These are phyloP conservation scores for Phytophthora quininea DNA, from an alignment of 352 stramenopile genomes.

Conservation along the genomic window DNA sequence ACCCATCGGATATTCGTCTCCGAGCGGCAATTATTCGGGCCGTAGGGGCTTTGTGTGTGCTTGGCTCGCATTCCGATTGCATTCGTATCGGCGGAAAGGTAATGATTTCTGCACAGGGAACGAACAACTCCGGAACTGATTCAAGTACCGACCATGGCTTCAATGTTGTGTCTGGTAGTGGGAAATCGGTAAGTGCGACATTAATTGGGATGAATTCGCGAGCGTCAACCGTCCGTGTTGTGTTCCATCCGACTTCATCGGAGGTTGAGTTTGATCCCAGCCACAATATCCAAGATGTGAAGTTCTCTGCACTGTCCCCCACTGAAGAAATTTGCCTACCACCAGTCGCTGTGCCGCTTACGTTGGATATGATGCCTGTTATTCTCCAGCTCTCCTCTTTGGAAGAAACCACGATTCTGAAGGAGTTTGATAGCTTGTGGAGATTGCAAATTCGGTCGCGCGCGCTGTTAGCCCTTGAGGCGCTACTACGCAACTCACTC, in stretches of 20 bases:
- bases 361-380: constrained; percentile 81
- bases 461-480: constrained; percentile 78
- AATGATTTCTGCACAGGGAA: constrained; percentile 58
- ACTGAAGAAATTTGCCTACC: constrained; percentile 82
- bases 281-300: constrained; percentile 87
- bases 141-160: constrained; percentile 56
- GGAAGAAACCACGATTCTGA: constrained; percentile 68
- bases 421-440: constrained; percentile 80
- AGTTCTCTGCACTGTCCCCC: constrained; percentile 63
- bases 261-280: constrained; percentile 71
- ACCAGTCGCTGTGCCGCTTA: constrained; percentile 52
- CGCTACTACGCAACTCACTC: constrained; percentile 67
- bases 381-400: constrained; percentile 84
- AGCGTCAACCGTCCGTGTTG: constrained; percentile 72
- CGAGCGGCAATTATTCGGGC: constrained; percentile 79
- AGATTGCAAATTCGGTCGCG: constrained; percentile 86
- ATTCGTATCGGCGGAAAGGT: constrained; percentile 84
- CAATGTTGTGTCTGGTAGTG: constrained; percentile 43
- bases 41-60: constrained; percentile 80
- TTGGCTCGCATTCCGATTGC: constrained; percentile 86
- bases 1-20: constrained; percentile 66
- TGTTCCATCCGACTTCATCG: constrained; percentile 69
- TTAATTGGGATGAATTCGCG: constrained; percentile 77
- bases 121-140: constrained; percentile 25
- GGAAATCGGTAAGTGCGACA: constrained; percentile 61